Conservation (phyloP, 768 basidiomycete genomes). For the Tulasnella sp. region DNA sequence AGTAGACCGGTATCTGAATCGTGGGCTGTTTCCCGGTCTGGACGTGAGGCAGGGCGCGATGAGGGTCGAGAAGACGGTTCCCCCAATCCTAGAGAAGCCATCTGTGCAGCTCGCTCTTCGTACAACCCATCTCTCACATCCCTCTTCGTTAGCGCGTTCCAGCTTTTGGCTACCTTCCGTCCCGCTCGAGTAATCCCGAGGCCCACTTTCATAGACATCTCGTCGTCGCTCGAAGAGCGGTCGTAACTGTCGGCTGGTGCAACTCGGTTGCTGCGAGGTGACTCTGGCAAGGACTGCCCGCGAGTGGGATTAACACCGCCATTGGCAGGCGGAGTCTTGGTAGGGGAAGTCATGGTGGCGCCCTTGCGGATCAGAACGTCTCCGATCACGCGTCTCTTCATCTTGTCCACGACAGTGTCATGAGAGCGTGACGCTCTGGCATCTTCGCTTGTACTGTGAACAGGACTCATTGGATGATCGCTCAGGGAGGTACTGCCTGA, state of each 20-base stretch:
- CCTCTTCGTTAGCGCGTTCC: conserved; percentile 8
- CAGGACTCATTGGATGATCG: conserved; percentile 1
- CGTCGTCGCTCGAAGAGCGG: not conserved
- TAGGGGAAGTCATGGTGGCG: not conserved
- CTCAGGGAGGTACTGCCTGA: conserved; percentile 2
- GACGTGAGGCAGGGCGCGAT: not conserved
- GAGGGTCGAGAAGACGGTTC: not conserved
- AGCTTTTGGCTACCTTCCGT: conserved; percentile 2
- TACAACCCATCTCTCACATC: not conserved
- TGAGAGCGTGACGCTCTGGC: not conserved
- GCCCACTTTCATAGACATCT: not conserved
- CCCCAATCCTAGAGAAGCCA: not conserved
- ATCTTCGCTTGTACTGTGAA: conserved; percentile 5
- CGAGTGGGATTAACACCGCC: not conserved
- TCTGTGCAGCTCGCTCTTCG: not conserved
- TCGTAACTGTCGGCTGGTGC: not conserved
- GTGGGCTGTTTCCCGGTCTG: not conserved
- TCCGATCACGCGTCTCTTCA: conserved; percentile 2
- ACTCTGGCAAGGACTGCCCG: no score
- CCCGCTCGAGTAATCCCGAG: conserved; percentile 1
- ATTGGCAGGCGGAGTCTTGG: not conserved
- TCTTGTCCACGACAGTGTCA: not conserved
- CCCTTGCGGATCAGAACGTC: not conserved
- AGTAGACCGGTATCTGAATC: not conserved
- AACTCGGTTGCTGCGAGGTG: not conserved